Conservation (phyloP, 371 early-diverging fungal genomes). For the Mucor mucedo region DNA sequence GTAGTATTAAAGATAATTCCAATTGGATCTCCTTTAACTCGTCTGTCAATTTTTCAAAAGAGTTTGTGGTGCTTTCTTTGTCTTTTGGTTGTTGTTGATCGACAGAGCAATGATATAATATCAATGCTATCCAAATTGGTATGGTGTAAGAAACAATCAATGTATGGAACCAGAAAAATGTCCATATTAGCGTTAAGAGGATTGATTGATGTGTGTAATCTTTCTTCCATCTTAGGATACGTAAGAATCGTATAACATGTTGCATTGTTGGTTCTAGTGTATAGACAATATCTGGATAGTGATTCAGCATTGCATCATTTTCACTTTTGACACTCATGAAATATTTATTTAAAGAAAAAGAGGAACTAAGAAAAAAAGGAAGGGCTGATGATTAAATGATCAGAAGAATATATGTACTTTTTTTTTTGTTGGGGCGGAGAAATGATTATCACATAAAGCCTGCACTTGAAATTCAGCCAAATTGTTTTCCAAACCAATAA, state of each 20-base stretch:
- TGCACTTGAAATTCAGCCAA: slow-evolving; percentile 2
- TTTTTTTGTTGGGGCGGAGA: slow-evolving; percentile 13
- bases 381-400: background rate
- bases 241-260: slow-evolving; percentile 8
- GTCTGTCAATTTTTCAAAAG: slow-evolving; percentile 3
- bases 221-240: slow-evolving; percentile 19
- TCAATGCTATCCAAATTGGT: slow-evolving; percentile 13
- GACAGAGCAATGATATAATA: background rate
- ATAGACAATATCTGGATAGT: slow-evolving; percentile 21
- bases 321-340: slow-evolving; percentile 13
- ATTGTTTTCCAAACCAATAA: too few species aligned
- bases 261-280: slow-evolving; percentile 9
- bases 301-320: slow-evolving; percentile 1
- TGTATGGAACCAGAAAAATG: slow-evolving; percentile 21
- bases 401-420: background rate
- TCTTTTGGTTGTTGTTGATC: background rate
- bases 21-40: slow-evolving; percentile 17
- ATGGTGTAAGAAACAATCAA: background rate
- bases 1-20: slow-evolving; percentile 8
- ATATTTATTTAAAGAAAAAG: background rate
- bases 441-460: background rate
- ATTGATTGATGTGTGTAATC: slow-evolving; percentile 13
- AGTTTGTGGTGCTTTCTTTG: background rate
- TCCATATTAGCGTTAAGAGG: slow-evolving; percentile 14
- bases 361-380: background rate